phyloP scores from a whole-genome alignment of 2,329 filamentous ascomycete genomes.

The Orbilia javanica region DNA sequence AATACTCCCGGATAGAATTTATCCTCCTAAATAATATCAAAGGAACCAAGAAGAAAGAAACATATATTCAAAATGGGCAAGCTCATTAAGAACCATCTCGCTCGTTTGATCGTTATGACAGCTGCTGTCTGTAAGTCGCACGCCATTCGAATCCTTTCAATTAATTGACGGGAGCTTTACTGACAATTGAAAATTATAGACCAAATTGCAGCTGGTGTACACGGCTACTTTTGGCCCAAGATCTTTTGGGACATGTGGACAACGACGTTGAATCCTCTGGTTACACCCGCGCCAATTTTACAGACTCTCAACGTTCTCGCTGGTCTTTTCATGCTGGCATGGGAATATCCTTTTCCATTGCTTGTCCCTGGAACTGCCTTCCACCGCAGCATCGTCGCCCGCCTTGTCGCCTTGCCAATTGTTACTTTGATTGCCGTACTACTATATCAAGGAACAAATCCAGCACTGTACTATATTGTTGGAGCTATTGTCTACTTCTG shows the following conservation, averaged over 20 bases:
- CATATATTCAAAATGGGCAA: constrained; percentile 78
- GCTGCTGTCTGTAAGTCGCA: constrained; percentile 72
- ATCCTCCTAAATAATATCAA: constrained; percentile 36
- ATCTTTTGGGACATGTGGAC: constrained; percentile 98
- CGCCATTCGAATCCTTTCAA: constrained; percentile 58
- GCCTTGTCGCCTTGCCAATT: constrained; percentile 85
- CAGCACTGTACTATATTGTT: constrained; percentile 90
- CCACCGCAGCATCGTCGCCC: constrained; percentile 88
- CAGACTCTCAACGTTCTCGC: constrained; percentile 91
- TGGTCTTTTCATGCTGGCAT: constrained; percentile 81
- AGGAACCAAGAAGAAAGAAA: constrained; percentile 28
- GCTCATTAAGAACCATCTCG: constrained; percentile 99
- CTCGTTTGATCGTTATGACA: constrained; percentile 89
- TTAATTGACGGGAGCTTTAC: constrained; percentile 33
- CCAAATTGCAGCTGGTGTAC: constrained; percentile 84
- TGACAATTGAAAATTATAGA: constrained; percentile 70
- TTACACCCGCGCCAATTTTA: constrained; percentile 87
- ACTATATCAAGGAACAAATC: constrained; percentile 91
- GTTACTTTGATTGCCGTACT: constrained; percentile 79
- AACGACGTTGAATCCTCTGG: constrained; percentile 85
- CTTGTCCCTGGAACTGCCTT: constrained; percentile 78
- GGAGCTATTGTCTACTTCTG: constrained; percentile 91
- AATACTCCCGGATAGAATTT: constrained; percentile 46
- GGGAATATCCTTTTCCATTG: constrained; percentile 88
- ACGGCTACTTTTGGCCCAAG: constrained; percentile 98